phyloP scores from a whole-genome alignment of 495 filamentous ascomycete genomes.

The Terfezia boudieri region DNA sequence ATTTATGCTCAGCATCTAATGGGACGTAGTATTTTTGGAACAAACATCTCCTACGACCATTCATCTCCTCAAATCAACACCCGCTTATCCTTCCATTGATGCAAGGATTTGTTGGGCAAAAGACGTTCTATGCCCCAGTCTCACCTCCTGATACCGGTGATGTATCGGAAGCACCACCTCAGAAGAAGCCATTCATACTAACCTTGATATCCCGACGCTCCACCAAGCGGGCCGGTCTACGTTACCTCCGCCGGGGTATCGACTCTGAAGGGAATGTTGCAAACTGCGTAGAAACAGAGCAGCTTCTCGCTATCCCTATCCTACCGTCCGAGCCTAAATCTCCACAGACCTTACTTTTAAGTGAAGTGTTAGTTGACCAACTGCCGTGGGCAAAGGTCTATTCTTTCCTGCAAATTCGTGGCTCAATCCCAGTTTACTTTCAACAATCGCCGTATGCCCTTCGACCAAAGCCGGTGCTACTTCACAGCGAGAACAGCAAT shows the following conservation, averaged over 20 bases:
- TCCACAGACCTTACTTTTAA: too few relatives aligned
- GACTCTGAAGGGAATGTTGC: conserved; percentile 72
- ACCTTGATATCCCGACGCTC: conserved; percentile 77
- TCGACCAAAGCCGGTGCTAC: conserved; percentile 62
- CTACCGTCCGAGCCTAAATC: background rate
- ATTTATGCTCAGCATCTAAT: conserved; percentile 8
- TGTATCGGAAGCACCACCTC: conserved; percentile 16
- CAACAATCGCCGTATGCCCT: conserved; percentile 82
- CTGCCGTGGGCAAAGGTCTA: conserved; percentile 35
- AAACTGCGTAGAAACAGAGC: conserved; percentile 86
- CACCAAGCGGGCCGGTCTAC: conserved; percentile 58
- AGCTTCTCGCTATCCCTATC: conserved; percentile 45
- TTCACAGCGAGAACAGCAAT: conserved; percentile 56
- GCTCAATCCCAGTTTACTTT: conserved; percentile 81
- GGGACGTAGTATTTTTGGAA: conserved; percentile 71
- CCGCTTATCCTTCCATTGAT: conserved; percentile 59
- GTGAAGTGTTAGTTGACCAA: conserved; percentile 27
- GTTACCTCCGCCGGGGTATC: conserved; percentile 78
- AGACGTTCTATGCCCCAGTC: conserved; percentile 36
- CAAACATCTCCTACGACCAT: conserved; percentile 43
- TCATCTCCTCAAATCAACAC: conserved; percentile 45
- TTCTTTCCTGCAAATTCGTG: conserved; percentile 67
- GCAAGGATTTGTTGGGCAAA: conserved; percentile 87
- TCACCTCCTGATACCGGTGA: conserved; percentile 3
- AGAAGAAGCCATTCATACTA: conserved; percentile 34